Evolutionary conservation across 371 early-diverging fungal species (phyloP).

Genomic region (Syncephalastrum sp.): DNA sequence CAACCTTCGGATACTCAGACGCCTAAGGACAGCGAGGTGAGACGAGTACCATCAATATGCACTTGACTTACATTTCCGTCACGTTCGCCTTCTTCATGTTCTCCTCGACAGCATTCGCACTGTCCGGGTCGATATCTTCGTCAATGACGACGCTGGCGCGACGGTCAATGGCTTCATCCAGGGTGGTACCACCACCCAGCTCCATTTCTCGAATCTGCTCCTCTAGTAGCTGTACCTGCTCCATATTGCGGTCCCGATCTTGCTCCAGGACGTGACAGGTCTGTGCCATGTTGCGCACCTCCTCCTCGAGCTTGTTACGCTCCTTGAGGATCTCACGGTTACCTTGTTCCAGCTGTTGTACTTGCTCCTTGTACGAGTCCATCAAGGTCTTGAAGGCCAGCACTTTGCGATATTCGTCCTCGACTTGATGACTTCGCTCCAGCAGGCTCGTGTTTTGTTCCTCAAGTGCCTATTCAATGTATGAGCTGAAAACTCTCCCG

Average conservation of each 20-base stretch:
- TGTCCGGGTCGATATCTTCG: conserved; percentile 22
- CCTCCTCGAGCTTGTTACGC: conserved; percentile 66
- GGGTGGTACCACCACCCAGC: conserved; percentile 48
- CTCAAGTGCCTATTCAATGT: conserved; percentile 55
- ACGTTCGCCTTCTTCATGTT: conserved; percentile 54
- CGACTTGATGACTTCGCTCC: conserved; percentile 74
- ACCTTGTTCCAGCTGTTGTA: conserved; percentile 69
- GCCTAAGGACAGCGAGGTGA: conserved; percentile 15
- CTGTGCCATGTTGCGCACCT: conserved; percentile 59
- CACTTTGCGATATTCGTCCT: conserved; percentile 87
- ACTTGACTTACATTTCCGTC: conserved; percentile 39
- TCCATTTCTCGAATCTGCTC: conserved; percentile 84
- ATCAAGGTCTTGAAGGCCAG: conserved; percentile 74
- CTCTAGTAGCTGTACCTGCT: conserved; percentile 77
- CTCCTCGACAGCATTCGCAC: conserved; percentile 37
- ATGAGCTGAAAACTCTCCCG: not conserved
- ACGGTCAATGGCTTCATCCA: conserved; percentile 35
- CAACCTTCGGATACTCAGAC: conserved; percentile 35
- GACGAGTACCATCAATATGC: not conserved
- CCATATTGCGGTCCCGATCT: conserved; percentile 68
- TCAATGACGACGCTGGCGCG: conserved; percentile 41
- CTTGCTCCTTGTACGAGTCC: conserved; percentile 87
- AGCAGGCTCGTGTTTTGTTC: conserved; percentile 75
- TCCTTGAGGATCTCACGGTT: conserved; percentile 66
- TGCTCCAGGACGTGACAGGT: conserved; percentile 64